A percentile compares a stretch with the other conserved stretches of the same genome.
Conservation (phyloP, 495 filamentous ascomycete species). For the Penicillium egyptiacum region DNA sequence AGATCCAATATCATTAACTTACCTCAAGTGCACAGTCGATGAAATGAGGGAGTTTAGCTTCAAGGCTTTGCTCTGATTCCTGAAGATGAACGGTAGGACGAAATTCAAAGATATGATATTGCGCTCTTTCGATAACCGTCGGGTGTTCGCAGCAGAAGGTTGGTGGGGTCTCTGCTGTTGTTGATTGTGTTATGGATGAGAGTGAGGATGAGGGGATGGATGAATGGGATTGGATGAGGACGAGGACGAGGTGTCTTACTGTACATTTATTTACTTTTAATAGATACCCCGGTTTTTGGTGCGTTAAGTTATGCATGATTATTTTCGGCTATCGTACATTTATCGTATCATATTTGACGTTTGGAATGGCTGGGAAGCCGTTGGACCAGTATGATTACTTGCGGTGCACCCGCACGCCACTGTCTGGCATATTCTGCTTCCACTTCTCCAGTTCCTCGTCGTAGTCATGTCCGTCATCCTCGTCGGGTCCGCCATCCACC, state of each 20-base stretch:
- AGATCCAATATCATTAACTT: too few species aligned
- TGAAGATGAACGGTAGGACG: too few species aligned
- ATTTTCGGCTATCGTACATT: slow-evolving; percentile 9
- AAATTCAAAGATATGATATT: too few species aligned
- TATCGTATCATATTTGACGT: slow-evolving; percentile 1
- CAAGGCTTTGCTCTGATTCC: too few species aligned
- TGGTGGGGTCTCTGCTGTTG: slow-evolving; percentile 26
- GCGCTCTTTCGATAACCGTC: too few species aligned
- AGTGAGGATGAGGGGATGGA: slow-evolving; percentile 54
- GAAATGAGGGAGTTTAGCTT: too few species aligned
- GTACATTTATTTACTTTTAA: slow-evolving; percentile 19
- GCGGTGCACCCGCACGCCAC: slow-evolving; percentile 49
- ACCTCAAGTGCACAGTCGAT: too few species aligned
- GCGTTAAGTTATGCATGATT: background rate
- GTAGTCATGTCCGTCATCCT: slow-evolving; percentile 34
- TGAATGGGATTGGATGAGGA: slow-evolving; percentile 27
- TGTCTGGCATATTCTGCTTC: slow-evolving; percentile 37
- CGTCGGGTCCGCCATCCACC: slow-evolving; percentile 12
- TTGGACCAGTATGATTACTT: slow-evolving; percentile 28
- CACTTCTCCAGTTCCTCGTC: slow-evolving; percentile 39
- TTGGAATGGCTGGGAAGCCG: background rate
- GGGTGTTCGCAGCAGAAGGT: too few species aligned
- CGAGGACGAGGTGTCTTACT: background rate
- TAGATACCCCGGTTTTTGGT: slow-evolving; percentile 34
- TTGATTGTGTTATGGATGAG: slow-evolving; percentile 33